Conservation (phyloP, 2,329 filamentous ascomycete species). For the Bipolaris bicolor region DNA sequence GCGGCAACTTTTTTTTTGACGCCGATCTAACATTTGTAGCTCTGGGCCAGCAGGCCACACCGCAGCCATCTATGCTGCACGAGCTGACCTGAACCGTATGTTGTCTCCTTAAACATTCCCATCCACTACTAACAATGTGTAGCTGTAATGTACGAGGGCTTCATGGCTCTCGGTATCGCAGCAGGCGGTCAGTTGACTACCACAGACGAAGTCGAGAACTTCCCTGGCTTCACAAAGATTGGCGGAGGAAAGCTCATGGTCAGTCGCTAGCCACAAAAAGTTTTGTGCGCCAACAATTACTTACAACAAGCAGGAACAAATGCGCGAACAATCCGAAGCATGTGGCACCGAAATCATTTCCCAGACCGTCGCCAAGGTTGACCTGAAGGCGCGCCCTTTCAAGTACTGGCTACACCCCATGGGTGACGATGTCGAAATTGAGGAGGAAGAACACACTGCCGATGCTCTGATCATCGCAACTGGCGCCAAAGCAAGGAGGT, state of each 20-base stretch:
- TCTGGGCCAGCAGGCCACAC: slow-evolving; percentile 98
- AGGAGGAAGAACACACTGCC: slow-evolving; percentile 78
- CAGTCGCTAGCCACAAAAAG: slow-evolving; percentile 26
- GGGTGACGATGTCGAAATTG: slow-evolving; percentile 78
- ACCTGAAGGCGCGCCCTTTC: slow-evolving; percentile 83
- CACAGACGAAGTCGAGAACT: slow-evolving; percentile 98
- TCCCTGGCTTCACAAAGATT: slow-evolving; percentile 90
- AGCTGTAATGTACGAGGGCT: slow-evolving; percentile 95
- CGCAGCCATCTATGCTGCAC: slow-evolving; percentile 92
- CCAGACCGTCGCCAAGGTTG: slow-evolving; percentile 89
- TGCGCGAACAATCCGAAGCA: slow-evolving; percentile 87
- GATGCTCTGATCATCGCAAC: slow-evolving; percentile 94
- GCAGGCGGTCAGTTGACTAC: slow-evolving; percentile 97
- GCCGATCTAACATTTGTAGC: slow-evolving; percentile 57
- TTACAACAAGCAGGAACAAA: slow-evolving; percentile 68
- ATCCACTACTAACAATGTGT: slow-evolving; percentile 28
- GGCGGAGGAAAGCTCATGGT: slow-evolving; percentile 88
- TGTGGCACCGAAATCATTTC: slow-evolving; percentile 94
- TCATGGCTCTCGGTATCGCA: slow-evolving; percentile 95
- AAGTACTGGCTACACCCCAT: slow-evolving; percentile 76
- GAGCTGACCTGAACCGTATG: slow-evolving; percentile 87
- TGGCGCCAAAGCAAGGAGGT: slow-evolving; percentile 85
- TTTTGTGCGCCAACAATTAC: background rate
- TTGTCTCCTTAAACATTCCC: slow-evolving; percentile 4
- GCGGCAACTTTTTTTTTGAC: slow-evolving; percentile 25